Evolutionary conservation across 352 stramenopile species (phyloP), one percentile per base, ranked within the genome.

Genomic region (Blastocystis sp.): DNA sequence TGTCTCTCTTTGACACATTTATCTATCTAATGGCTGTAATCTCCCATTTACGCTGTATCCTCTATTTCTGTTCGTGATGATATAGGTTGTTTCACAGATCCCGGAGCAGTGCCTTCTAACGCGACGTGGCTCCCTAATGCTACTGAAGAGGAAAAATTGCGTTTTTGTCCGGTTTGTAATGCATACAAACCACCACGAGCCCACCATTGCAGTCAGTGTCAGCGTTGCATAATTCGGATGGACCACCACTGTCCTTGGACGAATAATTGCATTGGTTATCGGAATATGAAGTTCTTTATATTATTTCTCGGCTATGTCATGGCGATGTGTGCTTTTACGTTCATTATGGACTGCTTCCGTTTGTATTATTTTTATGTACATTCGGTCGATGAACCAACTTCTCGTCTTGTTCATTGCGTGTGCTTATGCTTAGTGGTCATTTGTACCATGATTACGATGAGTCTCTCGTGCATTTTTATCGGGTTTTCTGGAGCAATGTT

Each of bases 171-270:
- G 3, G 91, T 93, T 62, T 95, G 93, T 90, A 91, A 95, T 87
- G 93, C 91, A 3, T 95, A 93, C 64, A 95, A 95, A 90, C 93
- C 93, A 13, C 92, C 92, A 11, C 92, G 92, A 65, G 92, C 90
- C 18, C 93, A 95, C 88, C 93, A 95, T 91, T 95, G 93, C 90
- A 89, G 93, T 41, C 94, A 94, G 64, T 95, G 93, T 90, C 94
- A 94, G 90, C 91, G 92, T 30, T 95, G 93, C 87, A 93, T 95
- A 18, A 91, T 91, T 79, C 65, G 91, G 37, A 95, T 95, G 93
- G 93, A 95, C 73, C 93, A 94, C 87, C 93, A 95, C 73, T 95
- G 93, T 91, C 93, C 93, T 11, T 95, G 92, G 91, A 95, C 95
- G 91, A 94, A 94, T 87, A 95, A 95, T 91, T 95, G 93, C 90